phyloP scores from a whole-genome alignment of 1,139 yeast species.

The Blastobotrys ciferrii region DNA sequence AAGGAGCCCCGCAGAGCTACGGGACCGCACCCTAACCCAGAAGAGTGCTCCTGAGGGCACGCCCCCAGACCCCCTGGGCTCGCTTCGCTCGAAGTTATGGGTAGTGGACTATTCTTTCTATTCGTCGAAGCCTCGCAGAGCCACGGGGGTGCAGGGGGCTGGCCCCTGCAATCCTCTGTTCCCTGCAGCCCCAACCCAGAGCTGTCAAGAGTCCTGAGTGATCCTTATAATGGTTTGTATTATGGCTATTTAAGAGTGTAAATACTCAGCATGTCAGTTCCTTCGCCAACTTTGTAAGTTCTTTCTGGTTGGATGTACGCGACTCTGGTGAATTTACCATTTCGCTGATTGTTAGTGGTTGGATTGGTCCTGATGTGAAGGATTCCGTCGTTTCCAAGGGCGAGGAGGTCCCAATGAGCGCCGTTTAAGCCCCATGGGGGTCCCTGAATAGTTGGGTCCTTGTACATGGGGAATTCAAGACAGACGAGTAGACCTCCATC shows the following conservation, averaged over 20 bases:
- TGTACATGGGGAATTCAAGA: conserved; percentile 13
- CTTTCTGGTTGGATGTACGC: conserved; percentile 2
- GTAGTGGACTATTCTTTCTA: no score
- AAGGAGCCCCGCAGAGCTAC: no score
- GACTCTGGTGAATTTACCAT: conserved; percentile 9
- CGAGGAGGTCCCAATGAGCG: conserved; percentile 13
- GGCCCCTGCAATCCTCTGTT: no score
- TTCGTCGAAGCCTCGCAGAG: no score
- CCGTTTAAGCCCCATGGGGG: conserved; percentile 16
- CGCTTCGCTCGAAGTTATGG: no score
- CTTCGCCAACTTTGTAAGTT: conserved; percentile 9
- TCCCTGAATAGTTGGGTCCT: conserved; percentile 8
- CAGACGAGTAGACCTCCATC: conserved; percentile 3
- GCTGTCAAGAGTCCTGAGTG: no score
- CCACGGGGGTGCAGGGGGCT: no score
- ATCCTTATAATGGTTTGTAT: no score
- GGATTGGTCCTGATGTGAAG: background rate
- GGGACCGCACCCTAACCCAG: no score
- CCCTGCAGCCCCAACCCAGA: no score
- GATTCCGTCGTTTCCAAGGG: conserved; percentile 11
- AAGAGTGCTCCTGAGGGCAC: no score
- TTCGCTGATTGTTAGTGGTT: background rate
- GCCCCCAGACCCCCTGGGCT: no score
- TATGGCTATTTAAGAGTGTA: conserved; percentile 1
- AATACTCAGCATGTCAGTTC: conserved; percentile 10